Conservation (phyloP, 805 yeast species). For the Saccharomycopsis sp. region DNA sequence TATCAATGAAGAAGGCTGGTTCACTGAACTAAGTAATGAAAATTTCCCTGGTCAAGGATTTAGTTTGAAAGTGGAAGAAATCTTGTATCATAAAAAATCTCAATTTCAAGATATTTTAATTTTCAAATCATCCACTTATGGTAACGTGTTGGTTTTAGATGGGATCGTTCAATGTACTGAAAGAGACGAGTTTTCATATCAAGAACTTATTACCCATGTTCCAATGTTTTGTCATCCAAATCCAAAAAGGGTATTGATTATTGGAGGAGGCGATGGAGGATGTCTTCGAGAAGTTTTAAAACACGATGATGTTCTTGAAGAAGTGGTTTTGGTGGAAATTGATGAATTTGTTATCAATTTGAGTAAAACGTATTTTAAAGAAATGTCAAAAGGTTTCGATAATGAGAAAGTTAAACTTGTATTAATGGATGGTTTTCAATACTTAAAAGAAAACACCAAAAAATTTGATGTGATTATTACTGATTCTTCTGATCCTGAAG, state of each 20-base stretch:
- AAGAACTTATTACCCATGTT: slow-evolving; percentile 80
- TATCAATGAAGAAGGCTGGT: slow-evolving; percentile 66
- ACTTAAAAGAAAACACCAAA: slow-evolving; percentile 33
- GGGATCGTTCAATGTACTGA: slow-evolving; percentile 90
- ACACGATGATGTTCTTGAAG: slow-evolving; percentile 48
- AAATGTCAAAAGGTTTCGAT: slow-evolving; percentile 57
- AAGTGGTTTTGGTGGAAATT: slow-evolving; percentile 76
- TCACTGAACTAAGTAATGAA: slow-evolving; percentile 60
- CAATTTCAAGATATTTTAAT: slow-evolving; percentile 75
- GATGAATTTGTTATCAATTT: slow-evolving; percentile 74
- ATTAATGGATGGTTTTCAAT: slow-evolving; percentile 79
- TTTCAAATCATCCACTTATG: slow-evolving; percentile 65
- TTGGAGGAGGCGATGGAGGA: slow-evolving; percentile 97
- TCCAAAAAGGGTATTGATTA: slow-evolving; percentile 71
- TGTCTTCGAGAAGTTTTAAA: slow-evolving; percentile 82
- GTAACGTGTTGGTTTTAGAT: slow-evolving; percentile 81
- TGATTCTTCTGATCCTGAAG: slow-evolving; percentile 92
- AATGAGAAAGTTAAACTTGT: slow-evolving; percentile 58
- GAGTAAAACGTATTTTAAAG: slow-evolving; percentile 61
- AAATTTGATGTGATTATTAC: slow-evolving; percentile 76
- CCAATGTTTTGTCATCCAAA: slow-evolving; percentile 68
- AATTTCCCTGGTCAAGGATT: slow-evolving; percentile 86
- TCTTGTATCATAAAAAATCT: slow-evolving; percentile 59
- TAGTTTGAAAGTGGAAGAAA: slow-evolving; percentile 46
- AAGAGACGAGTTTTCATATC: slow-evolving; percentile 78